Conservation (phyloP, 805 yeast genomes). For the Jamesozyma spencerorum region DNA sequence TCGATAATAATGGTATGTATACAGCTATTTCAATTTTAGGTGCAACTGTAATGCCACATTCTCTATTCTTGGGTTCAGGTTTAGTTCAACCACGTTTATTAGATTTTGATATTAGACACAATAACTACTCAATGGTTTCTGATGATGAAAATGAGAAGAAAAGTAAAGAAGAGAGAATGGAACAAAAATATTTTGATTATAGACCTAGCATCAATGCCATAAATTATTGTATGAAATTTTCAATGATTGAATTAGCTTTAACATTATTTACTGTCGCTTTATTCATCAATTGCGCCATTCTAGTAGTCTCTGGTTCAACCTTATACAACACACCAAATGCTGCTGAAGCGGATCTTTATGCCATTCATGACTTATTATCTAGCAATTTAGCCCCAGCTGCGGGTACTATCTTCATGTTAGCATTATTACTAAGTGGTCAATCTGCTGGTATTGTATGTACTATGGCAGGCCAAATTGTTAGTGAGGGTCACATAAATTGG, state of each 20-base stretch:
- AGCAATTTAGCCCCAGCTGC: slow-evolving; percentile 59
- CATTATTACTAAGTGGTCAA: slow-evolving; percentile 76
- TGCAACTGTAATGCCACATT: slow-evolving; percentile 93
- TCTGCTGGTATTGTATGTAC: slow-evolving; percentile 92
- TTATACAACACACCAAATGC: slow-evolving; percentile 64
- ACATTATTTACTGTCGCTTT: slow-evolving; percentile 74
- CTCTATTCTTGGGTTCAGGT: slow-evolving; percentile 76
- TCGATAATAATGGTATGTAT: slow-evolving; percentile 56
- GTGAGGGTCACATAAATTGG: slow-evolving; percentile 88
- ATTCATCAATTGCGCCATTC: slow-evolving; percentile 76
- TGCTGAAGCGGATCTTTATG: slow-evolving; percentile 68
- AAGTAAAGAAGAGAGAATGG: slow-evolving; percentile 23
- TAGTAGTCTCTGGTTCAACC: slow-evolving; percentile 75
- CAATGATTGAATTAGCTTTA: slow-evolving; percentile 59
- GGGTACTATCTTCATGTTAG: slow-evolving; percentile 78
- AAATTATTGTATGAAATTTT: slow-evolving; percentile 57
- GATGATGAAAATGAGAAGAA: slow-evolving; percentile 8
- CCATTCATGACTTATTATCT: slow-evolving; percentile 60
- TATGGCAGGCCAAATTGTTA: slow-evolving; percentile 84
- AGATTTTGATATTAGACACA: slow-evolving; percentile 60
- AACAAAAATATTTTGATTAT: slow-evolving; percentile 41
- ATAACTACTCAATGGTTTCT: slow-evolving; percentile 32
- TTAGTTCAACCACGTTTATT: slow-evolving; percentile 75
- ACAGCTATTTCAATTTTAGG: slow-evolving; percentile 76
- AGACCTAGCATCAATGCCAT: slow-evolving; percentile 69